Evolutionary conservation across 2,329 filamentous ascomycete genomes (phyloP).

Genomic region (Aspergillus vadensis): DNA sequence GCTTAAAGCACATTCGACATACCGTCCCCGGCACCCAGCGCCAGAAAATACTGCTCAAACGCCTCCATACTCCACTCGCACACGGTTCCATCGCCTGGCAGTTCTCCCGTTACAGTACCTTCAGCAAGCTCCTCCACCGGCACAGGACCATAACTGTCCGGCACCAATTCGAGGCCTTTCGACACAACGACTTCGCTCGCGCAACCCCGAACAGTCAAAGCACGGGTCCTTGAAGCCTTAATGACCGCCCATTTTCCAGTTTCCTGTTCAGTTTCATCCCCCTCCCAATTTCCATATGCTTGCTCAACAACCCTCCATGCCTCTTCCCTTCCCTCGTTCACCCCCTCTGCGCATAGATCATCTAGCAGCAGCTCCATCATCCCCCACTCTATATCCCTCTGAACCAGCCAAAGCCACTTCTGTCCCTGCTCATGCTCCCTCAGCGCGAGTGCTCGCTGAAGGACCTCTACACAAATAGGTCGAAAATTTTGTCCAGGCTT

Average conservation of each 20-base stretch:
- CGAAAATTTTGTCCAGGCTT: conserved; percentile 13
- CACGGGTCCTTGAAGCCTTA: conserved; percentile 15
- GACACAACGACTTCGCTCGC: not conserved
- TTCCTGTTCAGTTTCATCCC: not conserved
- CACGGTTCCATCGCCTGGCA: conserved; percentile 19
- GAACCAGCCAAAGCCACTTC: conserved; percentile 26
- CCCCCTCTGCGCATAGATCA: conserved; percentile 11
- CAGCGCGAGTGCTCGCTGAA: conserved; percentile 18
- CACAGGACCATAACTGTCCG: too few relatives aligned
- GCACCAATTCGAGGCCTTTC: too few relatives aligned
- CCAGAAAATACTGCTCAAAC: conserved; percentile 19
- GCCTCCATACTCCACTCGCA: conserved; percentile 23
- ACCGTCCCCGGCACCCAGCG: conserved; percentile 14
- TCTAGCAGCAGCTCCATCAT: conserved; percentile 18
- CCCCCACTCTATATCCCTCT: conserved; percentile 26
- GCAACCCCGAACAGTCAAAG: conserved; percentile 10
- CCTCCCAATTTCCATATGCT: conserved; percentile 21
- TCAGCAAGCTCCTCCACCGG: not conserved
- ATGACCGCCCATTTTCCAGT: conserved; percentile 19
- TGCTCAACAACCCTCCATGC: conserved; percentile 16
- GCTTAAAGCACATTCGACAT: too few relatives aligned
- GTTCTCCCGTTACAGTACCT: not conserved
- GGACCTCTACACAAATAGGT: conserved; percentile 18
- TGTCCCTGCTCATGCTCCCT: conserved; percentile 16
- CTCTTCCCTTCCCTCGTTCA: not conserved